phyloP scores from a whole-genome alignment of 352 stramenopile genomes.

The Chrysophaeum taylorii region DNA sequence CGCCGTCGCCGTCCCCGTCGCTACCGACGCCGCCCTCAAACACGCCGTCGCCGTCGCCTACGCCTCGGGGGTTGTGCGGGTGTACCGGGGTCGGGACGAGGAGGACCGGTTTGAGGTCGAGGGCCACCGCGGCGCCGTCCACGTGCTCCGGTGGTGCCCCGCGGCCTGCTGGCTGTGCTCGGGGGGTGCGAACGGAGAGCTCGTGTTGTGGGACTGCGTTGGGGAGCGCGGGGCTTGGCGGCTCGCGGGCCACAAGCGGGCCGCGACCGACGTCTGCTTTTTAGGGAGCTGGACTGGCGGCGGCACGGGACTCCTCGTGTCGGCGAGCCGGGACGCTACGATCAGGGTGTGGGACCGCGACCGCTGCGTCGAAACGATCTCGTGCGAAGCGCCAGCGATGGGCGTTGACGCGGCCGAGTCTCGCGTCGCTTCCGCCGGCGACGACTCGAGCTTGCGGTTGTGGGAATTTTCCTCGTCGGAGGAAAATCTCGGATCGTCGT shows the following conservation, averaged over 20 bases:
- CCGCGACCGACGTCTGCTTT: constrained; percentile 74
- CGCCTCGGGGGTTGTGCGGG: not conserved
- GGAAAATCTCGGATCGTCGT: too few species aligned
- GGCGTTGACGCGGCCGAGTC: not conserved
- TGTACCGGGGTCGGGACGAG: not conserved
- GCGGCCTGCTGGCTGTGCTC: constrained; percentile 39
- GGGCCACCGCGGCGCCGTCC: not conserved
- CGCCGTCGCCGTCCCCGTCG: not conserved
- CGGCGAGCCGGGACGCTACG: constrained; percentile 77
- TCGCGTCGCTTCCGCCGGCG: not conserved
- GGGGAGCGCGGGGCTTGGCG: constrained; percentile 71
- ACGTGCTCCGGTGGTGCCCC: not conserved
- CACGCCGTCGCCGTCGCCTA: not conserved
- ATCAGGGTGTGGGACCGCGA: constrained; percentile 87
- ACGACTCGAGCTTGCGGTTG: not conserved
- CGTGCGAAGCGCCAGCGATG: constrained; percentile 65
- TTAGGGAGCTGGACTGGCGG: constrained; percentile 24
- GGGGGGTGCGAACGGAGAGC: constrained; percentile 73
- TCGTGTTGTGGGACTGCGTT: constrained; percentile 84
- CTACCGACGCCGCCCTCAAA: too few species aligned
- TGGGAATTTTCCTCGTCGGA: too few species aligned
- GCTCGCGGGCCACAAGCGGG: constrained; percentile 79
- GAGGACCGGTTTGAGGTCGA: not conserved
- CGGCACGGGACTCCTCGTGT: constrained; percentile 47
- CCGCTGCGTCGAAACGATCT: constrained; percentile 82